Conservation (phyloP, 2,329 filamentous ascomycete species). For the Phoma sp. region DNA sequence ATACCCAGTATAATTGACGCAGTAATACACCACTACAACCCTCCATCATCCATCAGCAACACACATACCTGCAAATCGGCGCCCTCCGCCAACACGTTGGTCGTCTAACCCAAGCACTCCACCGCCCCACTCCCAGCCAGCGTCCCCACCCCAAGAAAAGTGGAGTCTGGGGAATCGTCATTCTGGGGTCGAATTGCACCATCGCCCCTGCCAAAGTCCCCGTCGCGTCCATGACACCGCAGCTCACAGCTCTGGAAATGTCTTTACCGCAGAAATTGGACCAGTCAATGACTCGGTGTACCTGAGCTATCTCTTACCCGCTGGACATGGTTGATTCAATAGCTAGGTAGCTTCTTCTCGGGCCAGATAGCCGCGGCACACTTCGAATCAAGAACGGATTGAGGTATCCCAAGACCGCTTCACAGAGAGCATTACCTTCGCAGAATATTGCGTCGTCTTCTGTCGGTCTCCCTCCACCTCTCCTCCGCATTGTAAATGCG, state of each 20-base stretch:
- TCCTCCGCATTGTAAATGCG: too few species aligned
- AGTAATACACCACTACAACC: not conserved
- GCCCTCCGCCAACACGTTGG: not conserved
- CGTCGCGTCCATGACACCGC: not conserved
- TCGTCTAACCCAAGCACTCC: conserved; percentile 2
- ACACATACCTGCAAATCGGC: not conserved
- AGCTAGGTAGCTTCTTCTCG: too few species aligned
- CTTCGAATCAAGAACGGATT: too few species aligned
- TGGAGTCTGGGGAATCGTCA: conserved; percentile 12
- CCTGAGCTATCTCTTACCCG: too few species aligned
- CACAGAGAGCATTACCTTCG: too few species aligned
- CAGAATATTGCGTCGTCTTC: too few species aligned
- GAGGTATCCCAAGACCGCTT: too few species aligned
- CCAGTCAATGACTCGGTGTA: too few species aligned
- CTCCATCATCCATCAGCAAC: not conserved
- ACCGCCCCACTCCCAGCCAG: not conserved
- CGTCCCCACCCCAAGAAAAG: not conserved
- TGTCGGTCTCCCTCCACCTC: too few species aligned
- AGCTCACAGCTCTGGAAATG: not conserved
- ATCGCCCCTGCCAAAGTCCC: not conserved
- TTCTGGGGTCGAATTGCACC: conserved; percentile 8
- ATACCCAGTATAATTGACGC: not conserved
- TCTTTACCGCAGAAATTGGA: not conserved
- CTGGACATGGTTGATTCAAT: too few species aligned
- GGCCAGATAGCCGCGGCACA: too few species aligned